Base-by-base conservation (phyloP, 345 rosid species). In the Eucalyptus sp. region DNA sequence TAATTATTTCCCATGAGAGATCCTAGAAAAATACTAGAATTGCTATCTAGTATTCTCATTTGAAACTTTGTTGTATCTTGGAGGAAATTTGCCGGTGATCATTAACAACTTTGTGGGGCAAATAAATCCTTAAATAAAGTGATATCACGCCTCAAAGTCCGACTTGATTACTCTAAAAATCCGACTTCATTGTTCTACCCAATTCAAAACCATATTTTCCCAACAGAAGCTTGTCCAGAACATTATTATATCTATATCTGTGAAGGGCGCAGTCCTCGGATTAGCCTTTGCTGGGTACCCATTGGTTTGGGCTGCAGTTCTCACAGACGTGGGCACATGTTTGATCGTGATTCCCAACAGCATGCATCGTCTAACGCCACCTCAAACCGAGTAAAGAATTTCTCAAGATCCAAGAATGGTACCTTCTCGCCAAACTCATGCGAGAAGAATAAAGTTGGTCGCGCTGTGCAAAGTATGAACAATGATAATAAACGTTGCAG, bases 251-350 rank as follows among this genome's bases (percentile, higher is more conserved):
- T 41, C 41, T 41, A 41, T 41, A 41, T 5, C 93, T 94, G 10
- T 94, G 12, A 97, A 97, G 92, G 89, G 88, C 60, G 94, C 93
- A 5, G 93, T 97, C 51, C 91, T 97, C 50, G 96, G 91, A 44
- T 88, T 95, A 94, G 98, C 97, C 5, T 87, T 96, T 87, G 95
- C 95, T 48, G 99, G 97, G 85, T 94, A 97, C 71, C 98, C 99
- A 4, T 89, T 96, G 83, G 92, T 96, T 84, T 97, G 98, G 98
- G 96, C 95, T 11, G 99, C 98, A 12, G 97, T 95, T 88, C 95
- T 96, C 86, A 97, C 96, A 5, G 98, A 97, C 92, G 96, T 94
- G 2, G 98, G 98, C 3, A 94, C 98, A n/a, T 97, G 98, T 90
- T 46, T 97, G 88, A 88, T 97, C 6, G 98, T 97, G 88, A 96